Conservation (phyloP, 352 stramenopile species). For the Blastocystis sp. region DNA sequence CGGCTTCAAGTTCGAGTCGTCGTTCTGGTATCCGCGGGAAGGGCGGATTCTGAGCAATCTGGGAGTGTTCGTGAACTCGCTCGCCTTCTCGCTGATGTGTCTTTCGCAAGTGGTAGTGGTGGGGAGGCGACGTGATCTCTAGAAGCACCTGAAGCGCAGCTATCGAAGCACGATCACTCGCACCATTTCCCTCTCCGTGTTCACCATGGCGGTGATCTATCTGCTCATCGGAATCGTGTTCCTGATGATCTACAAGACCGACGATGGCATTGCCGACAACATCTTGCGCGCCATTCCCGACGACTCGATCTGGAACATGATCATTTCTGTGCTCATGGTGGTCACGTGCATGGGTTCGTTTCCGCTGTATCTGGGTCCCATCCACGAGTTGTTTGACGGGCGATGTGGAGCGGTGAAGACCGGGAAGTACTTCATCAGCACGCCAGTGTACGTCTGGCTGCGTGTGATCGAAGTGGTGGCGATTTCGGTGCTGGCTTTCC, state of each 20-base stretch:
- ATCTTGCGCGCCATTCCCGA: neutral
- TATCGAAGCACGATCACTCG: neutral
- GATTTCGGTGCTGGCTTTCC: conserved; percentile 17
- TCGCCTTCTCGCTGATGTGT: conserved; percentile 22
- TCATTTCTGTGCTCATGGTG: conserved; percentile 41
- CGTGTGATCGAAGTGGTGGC: neutral
- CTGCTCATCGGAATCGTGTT: conserved; percentile 24
- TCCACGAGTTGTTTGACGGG: conserved; percentile 21
- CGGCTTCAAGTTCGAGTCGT: neutral
- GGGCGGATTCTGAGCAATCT: conserved; percentile 3
- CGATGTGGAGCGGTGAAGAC: neutral
- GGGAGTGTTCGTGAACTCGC: conserved; percentile 21
- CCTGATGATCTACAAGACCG: conserved; percentile 1
- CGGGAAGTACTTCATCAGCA: conserved; percentile 1
- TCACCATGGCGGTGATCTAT: conserved; percentile 30
- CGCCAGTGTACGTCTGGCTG: neutral
- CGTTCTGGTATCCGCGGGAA: neutral
- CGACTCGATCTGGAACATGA: neutral
- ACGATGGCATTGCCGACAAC: neutral
- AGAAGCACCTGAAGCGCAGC: conserved; percentile 18
- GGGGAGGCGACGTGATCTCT: neutral
- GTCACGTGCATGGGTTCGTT: conserved; percentile 41
- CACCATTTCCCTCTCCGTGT: neutral
- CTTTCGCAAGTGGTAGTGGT: neutral
- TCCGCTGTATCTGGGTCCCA: conserved; percentile 18